Percentiles rank a stretch among this genome's conserved stretches.
Evolutionary conservation across 2,329 filamentous ascomycete genomes (phyloP).

Genomic region (Colletotrichum liriopes): DNA sequence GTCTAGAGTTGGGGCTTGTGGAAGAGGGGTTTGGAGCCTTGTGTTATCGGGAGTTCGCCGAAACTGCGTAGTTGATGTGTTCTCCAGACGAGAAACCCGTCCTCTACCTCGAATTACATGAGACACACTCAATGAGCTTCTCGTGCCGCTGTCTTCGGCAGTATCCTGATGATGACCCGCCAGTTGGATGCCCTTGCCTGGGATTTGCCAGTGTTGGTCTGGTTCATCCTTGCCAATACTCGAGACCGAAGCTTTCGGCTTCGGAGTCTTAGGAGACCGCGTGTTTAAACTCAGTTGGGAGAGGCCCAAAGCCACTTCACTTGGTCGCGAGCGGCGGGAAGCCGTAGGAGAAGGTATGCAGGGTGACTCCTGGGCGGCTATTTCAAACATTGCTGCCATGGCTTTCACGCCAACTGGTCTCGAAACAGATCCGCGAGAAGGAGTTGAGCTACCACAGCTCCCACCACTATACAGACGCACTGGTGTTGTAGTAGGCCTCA

Average conservation of each 20-base stretch:
- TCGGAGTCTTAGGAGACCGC: constrained; percentile 44
- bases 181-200: background rate
- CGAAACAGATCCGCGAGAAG: constrained; percentile 43
- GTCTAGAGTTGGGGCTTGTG: constrained; percentile 19
- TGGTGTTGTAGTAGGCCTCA: constrained; percentile 15
- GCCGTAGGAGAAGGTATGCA: constrained; percentile 38
- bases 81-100: constrained; percentile 42
- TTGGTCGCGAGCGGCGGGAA: constrained; percentile 7
- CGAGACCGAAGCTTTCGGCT: constrained; percentile 43
- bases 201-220: background rate
- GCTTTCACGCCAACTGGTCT: constrained; percentile 60
- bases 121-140: background rate
- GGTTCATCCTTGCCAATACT: constrained; percentile 40
- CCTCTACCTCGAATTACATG: constrained; percentile 7
- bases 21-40: background rate
- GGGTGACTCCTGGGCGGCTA: constrained; percentile 48
- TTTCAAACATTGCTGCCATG: constrained; percentile 69
- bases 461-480: constrained; percentile 1
- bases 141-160: background rate
- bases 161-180: background rate
- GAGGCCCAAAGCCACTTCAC: constrained; percentile 15
- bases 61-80: background rate
- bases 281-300: constrained; percentile 41
- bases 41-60: constrained; percentile 3
- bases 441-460: constrained; percentile 1